Conservation (phyloP, 495 filamentous ascomycete genomes). For the Neurospora pannonica region DNA sequence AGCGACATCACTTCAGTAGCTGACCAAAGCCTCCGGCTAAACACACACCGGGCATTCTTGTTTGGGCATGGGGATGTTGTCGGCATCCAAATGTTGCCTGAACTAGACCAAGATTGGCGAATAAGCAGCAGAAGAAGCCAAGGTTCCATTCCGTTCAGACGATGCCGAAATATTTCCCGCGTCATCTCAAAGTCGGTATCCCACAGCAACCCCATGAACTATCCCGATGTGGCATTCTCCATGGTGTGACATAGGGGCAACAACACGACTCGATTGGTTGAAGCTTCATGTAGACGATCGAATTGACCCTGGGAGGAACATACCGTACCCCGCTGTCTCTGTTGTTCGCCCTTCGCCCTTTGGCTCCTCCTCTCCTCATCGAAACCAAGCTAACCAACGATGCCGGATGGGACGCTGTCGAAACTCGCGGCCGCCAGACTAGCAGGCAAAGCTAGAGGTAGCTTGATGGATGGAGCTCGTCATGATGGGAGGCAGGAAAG, state of each 20-base stretch:
- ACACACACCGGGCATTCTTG: not conserved
- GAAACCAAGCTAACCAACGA: not conserved
- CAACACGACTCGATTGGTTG: not conserved
- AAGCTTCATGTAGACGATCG: not conserved
- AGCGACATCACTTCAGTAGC: not conserved
- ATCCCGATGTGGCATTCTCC: not conserved
- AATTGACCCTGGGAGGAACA: not conserved
- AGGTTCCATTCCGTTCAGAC: not conserved
- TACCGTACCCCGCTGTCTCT: not conserved
- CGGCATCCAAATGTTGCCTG: not conserved
- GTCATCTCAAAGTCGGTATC: not conserved
- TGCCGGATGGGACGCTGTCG: not conserved
- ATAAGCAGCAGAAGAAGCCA: not conserved
- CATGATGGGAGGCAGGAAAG: not conserved
- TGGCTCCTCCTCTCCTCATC: not conserved
- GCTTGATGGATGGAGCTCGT: not conserved
- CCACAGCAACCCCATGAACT: not conserved
- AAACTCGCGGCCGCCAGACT: not conserved
- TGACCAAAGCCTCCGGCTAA: not conserved
- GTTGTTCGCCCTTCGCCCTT: not conserved
- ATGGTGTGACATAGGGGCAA: not conserved
- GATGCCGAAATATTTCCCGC: not conserved
- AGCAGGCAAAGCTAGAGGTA: not conserved
- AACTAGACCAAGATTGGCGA: not conserved
- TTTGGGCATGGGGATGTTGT: not conserved